Conservation (phyloP, 1,284 basidiomycete species). For the Pseudozyma tsukubaensis region DNA sequence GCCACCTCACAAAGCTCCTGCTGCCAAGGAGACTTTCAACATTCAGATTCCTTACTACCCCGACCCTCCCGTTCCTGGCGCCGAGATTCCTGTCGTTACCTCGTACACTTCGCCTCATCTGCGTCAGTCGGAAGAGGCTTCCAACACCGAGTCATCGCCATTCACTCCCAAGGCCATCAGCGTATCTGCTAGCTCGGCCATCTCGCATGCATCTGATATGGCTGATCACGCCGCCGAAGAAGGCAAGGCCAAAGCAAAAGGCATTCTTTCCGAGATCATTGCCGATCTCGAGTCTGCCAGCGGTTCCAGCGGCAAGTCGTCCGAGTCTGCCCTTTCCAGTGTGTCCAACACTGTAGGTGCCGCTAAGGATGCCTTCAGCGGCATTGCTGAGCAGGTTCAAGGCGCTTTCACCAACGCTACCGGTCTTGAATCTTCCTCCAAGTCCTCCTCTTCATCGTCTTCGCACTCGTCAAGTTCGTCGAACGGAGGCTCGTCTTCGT, state of each 20-base stretch:
- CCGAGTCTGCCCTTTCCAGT: constrained; percentile 20
- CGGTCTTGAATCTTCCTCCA: constrained; percentile 9
- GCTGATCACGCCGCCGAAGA: constrained; percentile 20
- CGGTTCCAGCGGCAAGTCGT: constrained; percentile 8
- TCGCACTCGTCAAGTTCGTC: constrained; percentile 23
- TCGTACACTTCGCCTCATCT: constrained; percentile 54
- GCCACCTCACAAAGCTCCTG: constrained; percentile 48
- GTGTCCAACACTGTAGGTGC: constrained; percentile 35
- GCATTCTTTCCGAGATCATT: constrained; percentile 42
- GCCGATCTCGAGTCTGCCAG: constrained; percentile 31
- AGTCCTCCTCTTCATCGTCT: constrained; percentile 34
- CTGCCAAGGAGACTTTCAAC: constrained; percentile 57
- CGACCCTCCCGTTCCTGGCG: constrained; percentile 42
- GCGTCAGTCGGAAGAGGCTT: constrained; percentile 19
- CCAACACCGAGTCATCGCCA: constrained; percentile 21
- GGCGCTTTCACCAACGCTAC: constrained; percentile 38
- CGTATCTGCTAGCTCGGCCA: constrained; percentile 48
- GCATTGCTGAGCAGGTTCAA: constrained; percentile 42
- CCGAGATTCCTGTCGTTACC: constrained; percentile 54
- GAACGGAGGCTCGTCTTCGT: not conserved
- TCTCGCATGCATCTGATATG: constrained; percentile 45
- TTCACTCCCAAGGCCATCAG: constrained; percentile 46
- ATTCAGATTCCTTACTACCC: constrained; percentile 60
- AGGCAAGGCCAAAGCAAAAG: constrained; percentile 24
- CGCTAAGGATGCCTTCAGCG: constrained; percentile 35